Conservation (phyloP, 1,139 yeast genomes). For the Citeromyces siamensis region DNA sequence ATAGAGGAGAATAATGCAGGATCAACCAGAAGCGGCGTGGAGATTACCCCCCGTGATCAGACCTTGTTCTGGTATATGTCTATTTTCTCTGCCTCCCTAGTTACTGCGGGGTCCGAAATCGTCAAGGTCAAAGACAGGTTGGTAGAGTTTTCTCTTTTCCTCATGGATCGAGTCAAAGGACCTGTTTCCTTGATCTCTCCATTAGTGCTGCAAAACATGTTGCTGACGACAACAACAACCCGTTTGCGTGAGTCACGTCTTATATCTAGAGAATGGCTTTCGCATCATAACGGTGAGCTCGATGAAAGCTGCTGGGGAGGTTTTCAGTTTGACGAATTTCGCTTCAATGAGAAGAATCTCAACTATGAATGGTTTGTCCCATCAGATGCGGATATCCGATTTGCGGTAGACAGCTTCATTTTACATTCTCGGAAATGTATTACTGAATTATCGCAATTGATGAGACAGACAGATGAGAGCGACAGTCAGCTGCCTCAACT, state of each 20-base stretch:
- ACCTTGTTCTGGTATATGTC: constrained; percentile 63
- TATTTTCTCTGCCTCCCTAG: constrained; percentile 58
- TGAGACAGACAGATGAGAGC: constrained; percentile 27
- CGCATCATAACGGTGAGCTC: constrained; percentile 18
- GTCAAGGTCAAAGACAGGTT: constrained; percentile 34
- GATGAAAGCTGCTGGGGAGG: constrained; percentile 63
- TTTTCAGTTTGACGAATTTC: constrained; percentile 37
- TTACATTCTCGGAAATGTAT: constrained; percentile 1
- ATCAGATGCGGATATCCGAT: constrained; percentile 35
- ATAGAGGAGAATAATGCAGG: constrained; percentile 84
- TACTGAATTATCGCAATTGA: not conserved
- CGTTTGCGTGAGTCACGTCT: constrained; percentile 43
- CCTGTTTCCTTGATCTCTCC: constrained; percentile 24
- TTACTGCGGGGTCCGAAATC: constrained; percentile 49
- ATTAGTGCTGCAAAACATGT: constrained; percentile 30
- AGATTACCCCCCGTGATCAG: constrained; percentile 65
- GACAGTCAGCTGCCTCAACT: constrained; percentile 16
- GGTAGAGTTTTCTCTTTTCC: constrained; percentile 31
- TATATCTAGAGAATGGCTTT: constrained; percentile 27
- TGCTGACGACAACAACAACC: constrained; percentile 52
- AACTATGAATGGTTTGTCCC: constrained; percentile 74
- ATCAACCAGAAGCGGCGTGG: constrained; percentile 45
- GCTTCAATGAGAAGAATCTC: constrained; percentile 31
- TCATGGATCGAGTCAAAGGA: constrained; percentile 57
- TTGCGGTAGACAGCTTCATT: constrained; percentile 51